Conservation (phyloP, 345 rosid genomes). For the Eucalyptus pumila region DNA sequence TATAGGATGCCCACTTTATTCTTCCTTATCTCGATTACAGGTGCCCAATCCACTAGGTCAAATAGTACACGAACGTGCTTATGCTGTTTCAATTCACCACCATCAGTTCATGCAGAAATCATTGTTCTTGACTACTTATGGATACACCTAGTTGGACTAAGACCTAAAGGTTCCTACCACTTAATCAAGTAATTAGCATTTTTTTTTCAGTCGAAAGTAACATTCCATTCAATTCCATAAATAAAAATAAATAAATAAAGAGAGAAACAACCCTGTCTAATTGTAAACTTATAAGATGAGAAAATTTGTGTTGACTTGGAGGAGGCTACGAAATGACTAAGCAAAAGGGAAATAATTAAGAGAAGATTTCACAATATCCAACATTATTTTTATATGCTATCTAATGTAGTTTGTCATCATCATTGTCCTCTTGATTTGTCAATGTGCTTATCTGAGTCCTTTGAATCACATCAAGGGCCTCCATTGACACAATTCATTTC, state of each 20-base stretch:
- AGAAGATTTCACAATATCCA: not conserved
- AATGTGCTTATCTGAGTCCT: not conserved
- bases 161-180: not conserved
- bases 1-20: not conserved
- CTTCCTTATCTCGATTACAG: not conserved
- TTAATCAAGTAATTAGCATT: not conserved
- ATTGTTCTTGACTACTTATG: not conserved
- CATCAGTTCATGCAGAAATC: not conserved
- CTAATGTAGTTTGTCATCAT: not conserved
- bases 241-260: not conserved
- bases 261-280: not conserved
- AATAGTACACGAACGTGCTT: not conserved
- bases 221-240: not conserved
- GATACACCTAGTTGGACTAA: not conserved
- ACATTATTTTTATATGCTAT: not conserved
- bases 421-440: not conserved
- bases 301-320: not conserved
- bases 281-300: too few relatives aligned
- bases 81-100: not conserved
- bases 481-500: not conserved
- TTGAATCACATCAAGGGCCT: not conserved
- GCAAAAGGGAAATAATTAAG: not conserved
- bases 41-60: not conserved
- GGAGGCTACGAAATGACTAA: not conserved
- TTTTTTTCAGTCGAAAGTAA: not conserved